A percentile compares a stretch with the other conserved stretches of the same genome.
Evolutionary conservation across 495 filamentous ascomycete species (phyloP).

Genomic region (Neurospora africana): DNA sequence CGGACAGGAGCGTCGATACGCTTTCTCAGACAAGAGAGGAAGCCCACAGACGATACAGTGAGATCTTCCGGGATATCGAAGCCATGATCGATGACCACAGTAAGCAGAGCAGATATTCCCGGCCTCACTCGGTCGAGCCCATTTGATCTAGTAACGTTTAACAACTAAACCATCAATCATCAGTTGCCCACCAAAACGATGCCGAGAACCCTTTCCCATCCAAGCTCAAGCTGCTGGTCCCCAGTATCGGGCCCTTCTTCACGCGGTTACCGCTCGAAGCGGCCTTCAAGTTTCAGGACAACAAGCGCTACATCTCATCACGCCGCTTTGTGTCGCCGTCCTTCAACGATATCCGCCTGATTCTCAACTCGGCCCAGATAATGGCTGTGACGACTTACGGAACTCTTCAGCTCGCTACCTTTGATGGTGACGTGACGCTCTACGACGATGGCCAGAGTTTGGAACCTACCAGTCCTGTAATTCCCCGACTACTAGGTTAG

Average conservation of each 20-base stretch:
- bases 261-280: constrained; percentile 74
- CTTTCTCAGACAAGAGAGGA: constrained; percentile 52
- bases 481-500: constrained; percentile 57
- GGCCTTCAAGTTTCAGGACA: constrained; percentile 86
- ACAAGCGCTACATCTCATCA: constrained; percentile 72
- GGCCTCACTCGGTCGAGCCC: background rate
- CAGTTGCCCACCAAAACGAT: constrained; percentile 60
- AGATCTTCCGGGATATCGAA: constrained; percentile 94
- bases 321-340: constrained; percentile 92
- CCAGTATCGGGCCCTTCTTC: constrained; percentile 83
- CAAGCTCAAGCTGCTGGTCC: constrained; percentile 87
- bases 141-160: background rate
- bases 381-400: constrained; percentile 65
- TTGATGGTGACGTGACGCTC: constrained; percentile 95
- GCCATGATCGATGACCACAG: constrained; percentile 86
- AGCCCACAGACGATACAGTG: constrained; percentile 75
- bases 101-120: constrained; percentile 26
- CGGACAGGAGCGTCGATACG: constrained; percentile 34
- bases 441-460: constrained; percentile 88
- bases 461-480: constrained; percentile 60
- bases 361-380: constrained; percentile 89
- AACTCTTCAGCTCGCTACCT: constrained; percentile 75
- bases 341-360: constrained; percentile 91
- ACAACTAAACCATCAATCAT: background rate
- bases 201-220: constrained; percentile 54